These are phyloP conservation scores for Alliaria petiolata DNA, from an alignment of 345 rosid species.

Conservation along the genomic window DNA sequence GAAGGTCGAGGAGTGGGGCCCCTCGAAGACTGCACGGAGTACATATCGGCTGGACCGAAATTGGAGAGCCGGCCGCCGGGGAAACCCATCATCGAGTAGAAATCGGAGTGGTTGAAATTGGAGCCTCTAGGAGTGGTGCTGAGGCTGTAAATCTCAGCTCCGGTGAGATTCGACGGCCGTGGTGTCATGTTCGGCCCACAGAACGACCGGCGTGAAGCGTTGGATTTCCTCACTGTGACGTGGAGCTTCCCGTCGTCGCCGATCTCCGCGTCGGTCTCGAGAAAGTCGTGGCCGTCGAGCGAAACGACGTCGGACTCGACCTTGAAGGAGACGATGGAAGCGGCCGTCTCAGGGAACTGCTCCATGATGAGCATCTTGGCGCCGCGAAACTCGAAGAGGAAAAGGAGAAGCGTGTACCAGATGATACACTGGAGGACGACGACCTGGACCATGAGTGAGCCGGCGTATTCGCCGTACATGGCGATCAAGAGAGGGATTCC, in stretches of 20 bases:
- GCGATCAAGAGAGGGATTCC: conserved; percentile 95
- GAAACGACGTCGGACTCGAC: conserved; percentile 92
- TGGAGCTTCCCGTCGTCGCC: conserved; percentile 89
- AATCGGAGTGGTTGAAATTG: conserved; percentile 82
- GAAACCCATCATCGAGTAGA: conserved; percentile 87
- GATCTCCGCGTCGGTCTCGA: conserved; percentile 83
- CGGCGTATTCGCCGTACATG: conserved; percentile 75
- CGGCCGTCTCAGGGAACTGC: conserved; percentile 96
- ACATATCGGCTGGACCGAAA: conserved; percentile 75
- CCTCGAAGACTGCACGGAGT: conserved; percentile 70
- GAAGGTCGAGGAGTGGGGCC: conserved; percentile 81
- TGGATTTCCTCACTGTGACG: conserved; percentile 85
- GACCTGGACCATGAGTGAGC: conserved; percentile 90
- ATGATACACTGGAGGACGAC: conserved; percentile 95
- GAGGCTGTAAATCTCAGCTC: conserved; percentile 89
- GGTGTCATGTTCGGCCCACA: conserved; percentile 60
- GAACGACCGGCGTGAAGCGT: conserved; percentile 73
- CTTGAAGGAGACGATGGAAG: conserved; percentile 81
- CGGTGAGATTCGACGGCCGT: conserved; percentile 88
- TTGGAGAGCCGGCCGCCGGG: conserved; percentile 75
- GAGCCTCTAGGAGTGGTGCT: conserved; percentile 95
- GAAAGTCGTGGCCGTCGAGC: conserved; percentile 68
- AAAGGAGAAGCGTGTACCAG: conserved; percentile 93
- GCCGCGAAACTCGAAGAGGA: conserved; percentile 87
- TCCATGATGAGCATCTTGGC: conserved; percentile 93